These are phyloP conservation scores for Hsuehochloa calcarea DNA, from an alignment of 176 grass and related monocot genomes.

Conservation along the genomic window DNA sequence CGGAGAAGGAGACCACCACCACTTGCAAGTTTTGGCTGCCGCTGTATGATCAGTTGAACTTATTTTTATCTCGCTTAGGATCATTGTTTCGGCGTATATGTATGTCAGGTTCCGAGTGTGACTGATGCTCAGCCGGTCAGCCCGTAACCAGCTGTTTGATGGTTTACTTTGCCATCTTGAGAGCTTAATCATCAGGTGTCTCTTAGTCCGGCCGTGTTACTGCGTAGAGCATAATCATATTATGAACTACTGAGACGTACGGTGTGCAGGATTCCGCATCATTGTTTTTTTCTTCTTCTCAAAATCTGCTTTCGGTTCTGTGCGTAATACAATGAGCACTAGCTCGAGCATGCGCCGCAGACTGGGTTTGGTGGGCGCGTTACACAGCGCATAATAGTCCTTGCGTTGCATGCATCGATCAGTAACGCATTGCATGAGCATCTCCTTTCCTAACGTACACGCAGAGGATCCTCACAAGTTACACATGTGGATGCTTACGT, in stretches of 20 bases:
- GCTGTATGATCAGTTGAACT: neutral
- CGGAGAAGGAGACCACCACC: neutral
- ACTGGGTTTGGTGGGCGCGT: neutral
- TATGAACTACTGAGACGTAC: no score
- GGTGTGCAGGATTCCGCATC: neutral
- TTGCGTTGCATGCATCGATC: neutral
- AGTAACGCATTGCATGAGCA: neutral
- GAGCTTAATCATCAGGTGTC: neutral
- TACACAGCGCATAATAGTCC: no score
- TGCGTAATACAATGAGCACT: neutral
- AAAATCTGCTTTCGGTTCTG: no score
- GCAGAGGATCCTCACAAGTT: neutral
- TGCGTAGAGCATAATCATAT: neutral
- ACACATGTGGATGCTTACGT: no score
- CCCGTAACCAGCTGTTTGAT: constrained; percentile 4
- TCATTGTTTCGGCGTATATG: neutral
- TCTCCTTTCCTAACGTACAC: neutral
- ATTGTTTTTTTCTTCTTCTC: neutral
- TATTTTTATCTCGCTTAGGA: neutral
- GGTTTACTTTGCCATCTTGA: constrained; percentile 8
- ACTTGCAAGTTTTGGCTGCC: constrained; percentile 8
- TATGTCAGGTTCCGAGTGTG: neutral
- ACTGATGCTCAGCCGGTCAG: neutral
- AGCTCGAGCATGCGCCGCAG: neutral
- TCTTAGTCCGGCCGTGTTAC: neutral